Evolutionary conservation across 768 basidiomycete genomes (phyloP).

Genomic region (Artomyces pyxidatus): DNA sequence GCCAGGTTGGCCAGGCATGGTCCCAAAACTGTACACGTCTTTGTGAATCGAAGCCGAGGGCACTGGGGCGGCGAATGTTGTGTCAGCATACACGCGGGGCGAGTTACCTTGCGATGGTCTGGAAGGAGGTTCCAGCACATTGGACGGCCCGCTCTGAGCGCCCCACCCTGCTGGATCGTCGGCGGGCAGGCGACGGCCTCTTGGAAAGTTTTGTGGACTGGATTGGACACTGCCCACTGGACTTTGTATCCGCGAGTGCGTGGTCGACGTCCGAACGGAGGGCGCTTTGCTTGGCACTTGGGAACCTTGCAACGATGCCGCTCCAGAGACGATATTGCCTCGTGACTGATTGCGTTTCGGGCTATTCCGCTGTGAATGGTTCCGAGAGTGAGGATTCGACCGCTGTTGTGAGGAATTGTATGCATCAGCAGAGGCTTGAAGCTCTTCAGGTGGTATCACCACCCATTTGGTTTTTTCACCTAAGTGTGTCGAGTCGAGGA

Average conservation of each 20-base stretch:
- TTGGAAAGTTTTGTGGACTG: conserved; percentile 31
- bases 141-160: not conserved
- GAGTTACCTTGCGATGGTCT: conserved; percentile 10
- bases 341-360: conserved; percentile 17
- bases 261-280: conserved; percentile 26
- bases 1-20: conserved; percentile 3
- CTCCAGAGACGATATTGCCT: conserved; percentile 19
- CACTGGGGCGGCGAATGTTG: conserved; percentile 10
- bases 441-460: conserved; percentile 46
- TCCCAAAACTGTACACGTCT: conserved; percentile 12
- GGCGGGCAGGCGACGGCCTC: conserved; percentile 11
- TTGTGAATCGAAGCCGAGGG: conserved; percentile 9
- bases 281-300: conserved; percentile 33
- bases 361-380: conserved; percentile 16
- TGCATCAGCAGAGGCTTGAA: conserved; percentile 46
- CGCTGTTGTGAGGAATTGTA: conserved; percentile 18
- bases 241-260: conserved; percentile 39
- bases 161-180: not conserved
- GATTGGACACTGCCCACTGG: conserved; percentile 40
- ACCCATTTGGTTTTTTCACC: conserved; percentile 58
- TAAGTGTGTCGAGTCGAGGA: conserved; percentile 14
- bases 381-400: conserved; percentile 21
- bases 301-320: conserved; percentile 24
- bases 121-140: not conserved
- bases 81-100: conserved; percentile 7